Conservation (phyloP, 2,329 filamentous ascomycete genomes). For the Cryoendolithus antarcticus region DNA sequence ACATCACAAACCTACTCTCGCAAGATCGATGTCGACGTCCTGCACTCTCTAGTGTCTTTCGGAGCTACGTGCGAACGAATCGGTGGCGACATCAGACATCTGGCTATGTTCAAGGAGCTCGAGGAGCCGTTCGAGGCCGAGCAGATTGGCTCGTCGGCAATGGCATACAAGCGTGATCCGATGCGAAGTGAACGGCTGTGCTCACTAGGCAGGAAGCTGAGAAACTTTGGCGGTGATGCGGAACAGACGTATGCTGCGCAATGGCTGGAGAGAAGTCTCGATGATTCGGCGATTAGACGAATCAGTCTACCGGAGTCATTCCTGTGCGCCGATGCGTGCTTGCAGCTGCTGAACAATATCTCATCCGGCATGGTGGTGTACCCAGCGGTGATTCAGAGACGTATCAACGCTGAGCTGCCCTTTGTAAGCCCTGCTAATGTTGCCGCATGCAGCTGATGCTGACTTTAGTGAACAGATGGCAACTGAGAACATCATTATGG, state of each 20-base stretch:
- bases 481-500: conserved; percentile 60
- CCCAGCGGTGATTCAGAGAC: conserved; percentile 55
- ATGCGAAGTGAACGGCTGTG: conserved; percentile 51
- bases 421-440: conserved; percentile 45
- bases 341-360: conserved; percentile 56
- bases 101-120: conserved; percentile 67
- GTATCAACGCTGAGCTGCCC: conserved; percentile 64
- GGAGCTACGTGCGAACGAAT: conserved; percentile 71
- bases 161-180: conserved; percentile 55
- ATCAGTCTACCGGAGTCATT: conserved; percentile 38
- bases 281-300: conserved; percentile 60
- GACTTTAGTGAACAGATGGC: conserved; percentile 12
- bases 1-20: conserved; percentile 65
- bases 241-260: conserved; percentile 58
- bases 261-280: conserved; percentile 67
- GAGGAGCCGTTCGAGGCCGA: conserved; percentile 73
- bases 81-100: conserved; percentile 58
- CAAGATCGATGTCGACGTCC: conserved; percentile 71
- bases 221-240: conserved; percentile 42
- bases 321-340: conserved; percentile 42
- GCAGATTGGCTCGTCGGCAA: conserved; percentile 59
- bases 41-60: conserved; percentile 67
- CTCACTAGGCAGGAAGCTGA: conserved; percentile 39
- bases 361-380: conserved; percentile 66
- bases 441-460: no score